Conservation (phyloP, 1,284 basidiomycete species). For the Neonothopanus nambi region DNA sequence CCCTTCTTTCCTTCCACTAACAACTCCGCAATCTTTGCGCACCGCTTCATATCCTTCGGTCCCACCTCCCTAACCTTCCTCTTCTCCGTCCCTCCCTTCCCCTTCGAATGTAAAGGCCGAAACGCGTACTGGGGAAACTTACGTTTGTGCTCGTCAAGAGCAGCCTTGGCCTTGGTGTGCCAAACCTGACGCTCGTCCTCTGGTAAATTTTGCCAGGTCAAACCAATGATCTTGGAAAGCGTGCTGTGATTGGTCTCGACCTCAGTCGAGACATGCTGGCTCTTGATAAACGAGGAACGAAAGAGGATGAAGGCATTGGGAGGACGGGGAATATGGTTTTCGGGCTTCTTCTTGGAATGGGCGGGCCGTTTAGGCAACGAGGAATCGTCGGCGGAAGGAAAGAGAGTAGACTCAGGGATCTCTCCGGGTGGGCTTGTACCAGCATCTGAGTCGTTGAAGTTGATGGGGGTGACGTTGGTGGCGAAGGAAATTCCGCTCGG, state of each 20-base stretch:
- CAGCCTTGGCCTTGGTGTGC: slow-evolving; percentile 65
- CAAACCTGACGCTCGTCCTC: slow-evolving; percentile 70
- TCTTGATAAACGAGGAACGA: slow-evolving; percentile 77
- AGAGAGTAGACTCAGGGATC: slow-evolving; percentile 40
- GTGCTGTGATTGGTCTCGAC: slow-evolving; percentile 83
- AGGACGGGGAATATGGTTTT: slow-evolving; percentile 81
- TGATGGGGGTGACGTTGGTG: slow-evolving; percentile 57
- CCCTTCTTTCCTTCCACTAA: slow-evolving; percentile 76
- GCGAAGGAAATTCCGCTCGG: slow-evolving; percentile 53
- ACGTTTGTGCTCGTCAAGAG: slow-evolving; percentile 65
- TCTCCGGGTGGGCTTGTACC: slow-evolving; percentile 28
- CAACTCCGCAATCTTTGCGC: slow-evolving; percentile 76
- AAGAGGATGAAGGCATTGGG: slow-evolving; percentile 91
- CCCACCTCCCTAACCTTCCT: slow-evolving; percentile 67
- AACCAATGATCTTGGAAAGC: slow-evolving; percentile 68
- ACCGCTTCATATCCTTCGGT: slow-evolving; percentile 69
- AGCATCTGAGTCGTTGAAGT: slow-evolving; percentile 49
- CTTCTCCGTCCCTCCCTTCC: slow-evolving; percentile 48
- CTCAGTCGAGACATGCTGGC: slow-evolving; percentile 70
- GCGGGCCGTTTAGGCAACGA: slow-evolving; percentile 17
- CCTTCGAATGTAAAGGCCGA: slow-evolving; percentile 57
- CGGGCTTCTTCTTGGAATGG: slow-evolving; percentile 67
- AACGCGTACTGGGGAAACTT: slow-evolving; percentile 74
- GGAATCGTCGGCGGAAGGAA: slow-evolving; percentile 35
- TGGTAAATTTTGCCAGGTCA: slow-evolving; percentile 73